Base-by-base conservation (phyloP, 1,284 basidiomycete genomes). In the Waitea zeae region DNA sequence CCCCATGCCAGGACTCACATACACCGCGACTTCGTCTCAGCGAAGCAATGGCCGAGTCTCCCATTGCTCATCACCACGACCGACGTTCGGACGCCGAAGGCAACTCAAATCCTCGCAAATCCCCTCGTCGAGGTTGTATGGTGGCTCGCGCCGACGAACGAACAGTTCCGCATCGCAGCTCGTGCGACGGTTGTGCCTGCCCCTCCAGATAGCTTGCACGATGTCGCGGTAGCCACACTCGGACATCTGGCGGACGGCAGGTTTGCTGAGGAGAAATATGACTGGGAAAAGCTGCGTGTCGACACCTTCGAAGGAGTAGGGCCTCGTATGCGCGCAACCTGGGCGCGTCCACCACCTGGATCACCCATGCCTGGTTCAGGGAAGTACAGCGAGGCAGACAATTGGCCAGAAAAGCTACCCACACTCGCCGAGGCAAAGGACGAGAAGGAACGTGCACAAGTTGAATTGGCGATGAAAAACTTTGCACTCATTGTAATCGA, bases 401-500 rank as follows among this genome's bases (percentile, higher is more conserved):
- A 49, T 38, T 80, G 76, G 76, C 73, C 72, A 3, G 39, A 44
- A 15, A 50, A 41, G 20, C 49, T 67, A 58, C 17, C 56, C 52
- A 3, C 64, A 67, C 39, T 58, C 65, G 33, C 47, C 50, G 40
- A 58, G 49, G 41, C 34, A 3, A 12, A 24, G 11, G 32, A n/a
- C 22, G 57, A 58, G n/a, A 48, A 51, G 34, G 59, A 62, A n/a
- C 47, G 40, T 45, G 52, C 45, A 47, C 56, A 64, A 34, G 57
- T 63, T 57, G 58, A 64, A 36, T 49, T 40, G 14, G 72, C 79
- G 17, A 48, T 75, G 38, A 42, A 49, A 9, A 75, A 77, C 46
- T 82, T 79, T 43, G 67, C 71, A 6, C 48, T 82, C 45, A 46
- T 82, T 28, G 44, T 79, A 11, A 52, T 81, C 24, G 76, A 81